phyloP scores from a whole-genome alignment of 139 green algal genomes.

The Picochlorum sp. region DNA sequence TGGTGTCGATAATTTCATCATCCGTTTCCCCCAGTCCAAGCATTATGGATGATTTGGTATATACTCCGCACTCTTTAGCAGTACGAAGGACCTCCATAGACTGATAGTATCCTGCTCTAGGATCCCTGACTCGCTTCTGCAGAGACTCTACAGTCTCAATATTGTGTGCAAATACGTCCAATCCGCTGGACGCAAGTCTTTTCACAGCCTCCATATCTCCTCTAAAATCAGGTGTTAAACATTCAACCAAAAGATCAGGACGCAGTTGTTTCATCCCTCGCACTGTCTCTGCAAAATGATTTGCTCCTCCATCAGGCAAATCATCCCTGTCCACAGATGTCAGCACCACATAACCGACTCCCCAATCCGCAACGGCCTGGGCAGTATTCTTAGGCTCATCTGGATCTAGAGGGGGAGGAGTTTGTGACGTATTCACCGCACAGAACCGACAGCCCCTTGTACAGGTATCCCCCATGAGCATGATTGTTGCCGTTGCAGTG shows the following conservation, averaged over 20 bases:
- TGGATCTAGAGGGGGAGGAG: conserved; percentile 53
- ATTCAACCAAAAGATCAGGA: conserved; percentile 80
- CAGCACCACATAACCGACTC: conserved; percentile 82
- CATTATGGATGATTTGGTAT: conserved; percentile 93
- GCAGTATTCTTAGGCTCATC: conserved; percentile 70
- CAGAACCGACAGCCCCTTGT: conserved; percentile 85
- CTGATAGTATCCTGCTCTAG: conserved; percentile 78
- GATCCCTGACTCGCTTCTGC: conserved; percentile 72
- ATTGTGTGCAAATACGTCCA: conserved; percentile 99
- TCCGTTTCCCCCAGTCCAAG: conserved; percentile 85
- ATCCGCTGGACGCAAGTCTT: conserved; percentile 57
- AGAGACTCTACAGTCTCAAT: conserved; percentile 92
- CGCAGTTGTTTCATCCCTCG: conserved; percentile 34
- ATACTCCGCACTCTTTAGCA: conserved; percentile 69
- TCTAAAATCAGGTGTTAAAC: conserved; percentile 84
- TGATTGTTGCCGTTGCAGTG: conserved; percentile 84
- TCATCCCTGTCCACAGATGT: conserved; percentile 85
- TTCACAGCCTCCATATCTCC: conserved; percentile 66
- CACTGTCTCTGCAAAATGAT: conserved; percentile 76
- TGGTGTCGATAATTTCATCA: conserved; percentile 77
- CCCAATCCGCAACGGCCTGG: conserved; percentile 64
- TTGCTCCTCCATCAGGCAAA: conserved; percentile 73
- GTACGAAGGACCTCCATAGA: conserved; percentile 70
- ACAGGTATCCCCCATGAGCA: conserved; percentile 88
- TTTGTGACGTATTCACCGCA: conserved; percentile 65